phyloP scores from a whole-genome alignment of 2,329 filamentous ascomycete species.

The Beauveria rudraprayagi region DNA sequence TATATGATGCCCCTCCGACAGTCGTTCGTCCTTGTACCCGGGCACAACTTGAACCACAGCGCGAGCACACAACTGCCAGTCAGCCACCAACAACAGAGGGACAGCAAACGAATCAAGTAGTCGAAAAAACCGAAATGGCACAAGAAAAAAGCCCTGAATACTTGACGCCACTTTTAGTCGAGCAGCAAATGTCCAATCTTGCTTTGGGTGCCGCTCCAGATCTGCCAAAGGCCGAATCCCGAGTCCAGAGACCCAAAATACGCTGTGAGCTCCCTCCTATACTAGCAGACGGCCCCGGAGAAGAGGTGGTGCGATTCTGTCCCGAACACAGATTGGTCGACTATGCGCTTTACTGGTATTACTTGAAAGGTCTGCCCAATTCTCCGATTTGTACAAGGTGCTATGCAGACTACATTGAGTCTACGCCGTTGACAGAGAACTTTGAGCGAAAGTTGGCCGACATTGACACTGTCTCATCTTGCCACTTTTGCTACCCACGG shows the following conservation, averaged over 20 bases:
- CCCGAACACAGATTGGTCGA: conserved; percentile 20
- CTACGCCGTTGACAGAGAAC: conserved; percentile 19
- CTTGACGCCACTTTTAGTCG: not conserved
- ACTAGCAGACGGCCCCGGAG: conserved; percentile 17
- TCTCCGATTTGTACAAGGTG: conserved; percentile 35
- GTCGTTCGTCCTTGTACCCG: not conserved
- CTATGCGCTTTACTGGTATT: conserved; percentile 27
- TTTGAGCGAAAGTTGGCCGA: conserved; percentile 22
- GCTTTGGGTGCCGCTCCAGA: not conserved
- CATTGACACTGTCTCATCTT: conserved; percentile 22
- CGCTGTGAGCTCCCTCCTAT: conserved; percentile 7
- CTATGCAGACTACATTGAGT: conserved; percentile 28
- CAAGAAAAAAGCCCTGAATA: no score
- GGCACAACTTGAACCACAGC: no score
- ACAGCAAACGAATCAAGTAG: not conserved
- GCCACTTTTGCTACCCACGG: conserved; percentile 23
- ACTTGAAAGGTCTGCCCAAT: conserved; percentile 18
- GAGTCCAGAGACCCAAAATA: not conserved
- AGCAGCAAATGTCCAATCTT: not conserved
- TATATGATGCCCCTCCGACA: no score
- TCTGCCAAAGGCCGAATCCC: not conserved
- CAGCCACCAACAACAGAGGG: not conserved
- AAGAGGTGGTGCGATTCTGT: conserved; percentile 21
- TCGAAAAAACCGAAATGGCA: not conserved
- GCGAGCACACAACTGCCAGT: not conserved